Percentiles rank a stretch among this genome's conserved stretches.
phyloP scores from a whole-genome alignment of 768 basidiomycete genomes.

The Mycena epipterygia region DNA sequence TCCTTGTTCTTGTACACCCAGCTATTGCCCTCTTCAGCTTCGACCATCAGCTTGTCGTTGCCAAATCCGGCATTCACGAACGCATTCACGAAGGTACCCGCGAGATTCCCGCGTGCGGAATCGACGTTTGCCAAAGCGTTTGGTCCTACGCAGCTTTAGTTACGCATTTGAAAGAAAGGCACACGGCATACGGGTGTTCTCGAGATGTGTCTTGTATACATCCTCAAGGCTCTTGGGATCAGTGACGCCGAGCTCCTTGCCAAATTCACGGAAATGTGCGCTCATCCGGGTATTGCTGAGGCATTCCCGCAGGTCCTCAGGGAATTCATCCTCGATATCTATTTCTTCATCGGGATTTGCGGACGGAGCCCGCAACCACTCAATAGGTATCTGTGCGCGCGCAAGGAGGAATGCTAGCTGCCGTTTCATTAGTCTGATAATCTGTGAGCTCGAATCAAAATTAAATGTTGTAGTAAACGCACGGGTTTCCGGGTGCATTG shows the following conservation, averaged over 20 bases:
- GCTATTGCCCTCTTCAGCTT: conserved; percentile 94
- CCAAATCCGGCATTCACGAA: conserved; percentile 99
- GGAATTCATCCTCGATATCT: conserved; percentile 72
- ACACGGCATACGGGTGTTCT: conserved; percentile 77
- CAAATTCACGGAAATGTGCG: conserved; percentile 88
- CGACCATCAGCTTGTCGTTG: conserved; percentile 98
- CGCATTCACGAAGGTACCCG: conserved; percentile 98
- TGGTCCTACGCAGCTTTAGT: conserved; percentile 68
- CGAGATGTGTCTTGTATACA: conserved; percentile 96
- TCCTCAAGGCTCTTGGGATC: conserved; percentile 96
- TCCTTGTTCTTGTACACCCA: conserved; percentile 99
- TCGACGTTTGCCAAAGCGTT: conserved; percentile 84
- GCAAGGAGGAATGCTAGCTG: conserved; percentile 96
- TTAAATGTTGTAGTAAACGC: conserved; percentile 45
- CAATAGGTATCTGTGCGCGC: conserved; percentile 89
- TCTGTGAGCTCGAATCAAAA: neutral
- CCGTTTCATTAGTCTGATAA: conserved; percentile 84
- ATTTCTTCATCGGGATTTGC: conserved; percentile 68
- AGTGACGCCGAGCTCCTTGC: conserved; percentile 91
- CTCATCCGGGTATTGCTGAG: conserved; percentile 90
- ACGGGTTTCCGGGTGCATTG: conserved; percentile 90
- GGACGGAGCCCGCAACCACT: conserved; percentile 82
- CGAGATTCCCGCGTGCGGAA: conserved; percentile 94
- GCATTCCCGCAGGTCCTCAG: conserved; percentile 88
- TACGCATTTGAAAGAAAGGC: neutral